Conservation (phyloP, 2,329 filamentous ascomycete species). For the Elsinoe australis region DNA sequence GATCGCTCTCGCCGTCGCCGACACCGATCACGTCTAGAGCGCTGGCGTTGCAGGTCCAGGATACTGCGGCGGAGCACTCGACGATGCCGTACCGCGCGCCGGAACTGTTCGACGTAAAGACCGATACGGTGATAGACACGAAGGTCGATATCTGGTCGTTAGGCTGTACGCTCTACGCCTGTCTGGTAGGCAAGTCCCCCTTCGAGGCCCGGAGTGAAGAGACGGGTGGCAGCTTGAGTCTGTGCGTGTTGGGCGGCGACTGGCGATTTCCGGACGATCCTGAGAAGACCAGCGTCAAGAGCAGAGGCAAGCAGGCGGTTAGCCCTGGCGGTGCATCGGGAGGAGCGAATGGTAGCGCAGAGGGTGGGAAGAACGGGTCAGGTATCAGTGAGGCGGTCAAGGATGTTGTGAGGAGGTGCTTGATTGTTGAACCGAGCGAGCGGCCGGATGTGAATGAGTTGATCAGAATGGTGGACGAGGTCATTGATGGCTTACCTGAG, state of each 20-base stretch:
- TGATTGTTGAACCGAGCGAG: conserved; percentile 79
- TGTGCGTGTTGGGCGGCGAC: conserved; percentile 87
- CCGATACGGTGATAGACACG: conserved; percentile 81
- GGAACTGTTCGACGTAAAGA: conserved; percentile 96
- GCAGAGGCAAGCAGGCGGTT: conserved; percentile 48
- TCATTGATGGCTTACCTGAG: conserved; percentile 56
- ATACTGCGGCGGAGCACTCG: conserved; percentile 88
- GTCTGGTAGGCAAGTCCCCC: conserved; percentile 89
- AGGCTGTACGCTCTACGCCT: conserved; percentile 95
- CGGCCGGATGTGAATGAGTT: conserved; percentile 80
- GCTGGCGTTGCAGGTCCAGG: conserved; percentile 83
- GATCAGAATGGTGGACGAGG: conserved; percentile 67
- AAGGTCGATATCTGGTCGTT: conserved; percentile 98
- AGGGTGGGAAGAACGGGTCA: conserved; percentile 23
- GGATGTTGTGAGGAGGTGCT: conserved; percentile 77
- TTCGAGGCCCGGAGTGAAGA: conserved; percentile 95
- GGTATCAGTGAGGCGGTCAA: conserved; percentile 74
- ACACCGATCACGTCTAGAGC: conserved; percentile 84
- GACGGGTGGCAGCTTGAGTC: conserved; percentile 84
- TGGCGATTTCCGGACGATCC: conserved; percentile 95
- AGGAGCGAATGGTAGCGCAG: conserved; percentile 24
- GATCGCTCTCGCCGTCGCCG: conserved; percentile 79
- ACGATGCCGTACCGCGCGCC: conserved; percentile 98
- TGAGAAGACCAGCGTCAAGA: conserved; percentile 43
- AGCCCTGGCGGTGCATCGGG: not conserved